Base-by-base conservation (phyloP, 306 rosid species). In the Echinosophora koreensis region DNA sequence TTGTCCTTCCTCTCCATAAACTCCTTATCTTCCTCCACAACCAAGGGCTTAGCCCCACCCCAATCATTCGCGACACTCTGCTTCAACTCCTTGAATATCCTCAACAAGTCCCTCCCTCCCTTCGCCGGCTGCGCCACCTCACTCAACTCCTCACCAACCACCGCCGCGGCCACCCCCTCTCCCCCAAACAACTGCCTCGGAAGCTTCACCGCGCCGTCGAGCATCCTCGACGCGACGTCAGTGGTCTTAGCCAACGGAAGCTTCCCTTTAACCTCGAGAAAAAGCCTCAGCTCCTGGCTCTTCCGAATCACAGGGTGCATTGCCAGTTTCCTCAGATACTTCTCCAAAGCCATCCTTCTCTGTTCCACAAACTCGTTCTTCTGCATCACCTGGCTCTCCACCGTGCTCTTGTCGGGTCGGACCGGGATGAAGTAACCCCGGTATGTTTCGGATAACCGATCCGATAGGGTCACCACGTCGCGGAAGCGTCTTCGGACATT, bases 321-420 rank as follows among this genome's bases (percentile, higher is more conserved):
- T 3, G 83, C 98, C 17, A 95, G 55, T 73, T 89, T 88, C 85
- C 88, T 64, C 76, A 95, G 59, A 88, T 95, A 95, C 80, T 87
- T 95, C 89, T 95, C 97, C 88, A 95, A 50, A 14, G 97, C 92
- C 37, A 84, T 80, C 57, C 99, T 87, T 74, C 99, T 87, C 86
- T 92, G 99, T 85, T 95, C 99, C 63, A 95, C 98, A 47, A 95
- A 95, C 73, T 95, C 99, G 66, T 88, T 90, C 74, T 87, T 95
- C 77, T 92, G 97, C 99, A 95, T 95, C 75, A 95, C 97, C 81
- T 95, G 97, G 69, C 97, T 91, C 88, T 95, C 99, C 78, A 92
- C 96, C 14, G 93, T 85, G 81, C 85, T 92, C 93, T 95, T 95
- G 74, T 95, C 99, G 54, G 99, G 99, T 65, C 98, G 72, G 35